A percentile compares a stretch with the other conserved stretches of the same genome.
Evolutionary conservation across 1,139 yeast genomes (phyloP).

Genomic region (Lizanozyma gosingica): DNA sequence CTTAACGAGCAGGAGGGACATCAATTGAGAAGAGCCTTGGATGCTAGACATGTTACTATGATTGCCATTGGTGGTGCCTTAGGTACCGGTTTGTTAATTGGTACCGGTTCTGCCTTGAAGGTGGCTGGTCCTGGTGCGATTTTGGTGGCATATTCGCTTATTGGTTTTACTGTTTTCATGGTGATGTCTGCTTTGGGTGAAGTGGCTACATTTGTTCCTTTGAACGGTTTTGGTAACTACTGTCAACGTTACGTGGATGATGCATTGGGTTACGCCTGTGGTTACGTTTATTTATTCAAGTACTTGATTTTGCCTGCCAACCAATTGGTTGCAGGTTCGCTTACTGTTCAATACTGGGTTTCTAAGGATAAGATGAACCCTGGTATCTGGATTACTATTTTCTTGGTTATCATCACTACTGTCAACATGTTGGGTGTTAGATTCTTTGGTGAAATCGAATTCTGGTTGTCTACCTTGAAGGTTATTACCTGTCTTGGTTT

Average conservation of each 20-base stretch:
- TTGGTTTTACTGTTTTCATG: slow-evolving; percentile 57
- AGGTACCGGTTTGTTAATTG: slow-evolving; percentile 65
- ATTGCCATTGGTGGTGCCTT: slow-evolving; percentile 52
- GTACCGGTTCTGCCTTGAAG: slow-evolving; percentile 57
- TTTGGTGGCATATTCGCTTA: slow-evolving; percentile 48
- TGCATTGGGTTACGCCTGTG: slow-evolving; percentile 69
- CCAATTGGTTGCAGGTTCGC: slow-evolving; percentile 45
- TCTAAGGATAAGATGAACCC: slow-evolving; percentile 23
- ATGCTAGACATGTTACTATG: slow-evolving; percentile 70
- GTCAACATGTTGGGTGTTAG: slow-evolving; percentile 39
- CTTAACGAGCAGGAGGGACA: slow-evolving; percentile 37
- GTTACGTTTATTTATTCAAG: slow-evolving; percentile 54
- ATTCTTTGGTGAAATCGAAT: slow-evolving; percentile 61
- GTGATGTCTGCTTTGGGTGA: slow-evolving; percentile 71
- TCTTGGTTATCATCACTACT: slow-evolving; percentile 27
- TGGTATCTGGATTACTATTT: slow-evolving; percentile 49
- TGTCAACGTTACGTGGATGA: slow-evolving; percentile 62
- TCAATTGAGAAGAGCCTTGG: slow-evolving; percentile 48
- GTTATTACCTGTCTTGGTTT: slow-evolving; percentile 50
- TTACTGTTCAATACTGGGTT: slow-evolving; percentile 58
- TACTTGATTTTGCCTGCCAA: slow-evolving; percentile 62
- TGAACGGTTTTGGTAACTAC: slow-evolving; percentile 67
- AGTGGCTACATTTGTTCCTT: slow-evolving; percentile 64
- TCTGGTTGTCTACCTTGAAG: slow-evolving; percentile 54
- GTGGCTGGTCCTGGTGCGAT: slow-evolving; percentile 66